A percentile compares a stretch with the other conserved stretches of the same genome.
phyloP scores from a whole-genome alignment of 1,284 basidiomycete genomes.

The Neonothopanus nambi region DNA sequence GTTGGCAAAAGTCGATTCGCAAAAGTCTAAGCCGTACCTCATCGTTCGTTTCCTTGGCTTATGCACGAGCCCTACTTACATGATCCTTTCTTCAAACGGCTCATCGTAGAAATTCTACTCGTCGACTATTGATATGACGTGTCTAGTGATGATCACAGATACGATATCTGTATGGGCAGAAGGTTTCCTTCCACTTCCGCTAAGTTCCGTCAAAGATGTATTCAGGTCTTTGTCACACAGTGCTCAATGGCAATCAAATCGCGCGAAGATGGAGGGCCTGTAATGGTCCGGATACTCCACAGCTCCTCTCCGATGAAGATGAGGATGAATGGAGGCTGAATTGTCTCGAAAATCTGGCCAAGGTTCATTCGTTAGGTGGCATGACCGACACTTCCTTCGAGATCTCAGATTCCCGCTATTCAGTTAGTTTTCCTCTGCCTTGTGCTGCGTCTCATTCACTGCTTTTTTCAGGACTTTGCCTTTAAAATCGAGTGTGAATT shows the following conservation, averaged over 20 bases:
- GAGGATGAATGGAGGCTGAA: slow-evolving; percentile 60
- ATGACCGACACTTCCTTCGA: slow-evolving; percentile 60
- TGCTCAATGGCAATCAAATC: slow-evolving; percentile 57
- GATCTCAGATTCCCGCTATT: slow-evolving; percentile 53
- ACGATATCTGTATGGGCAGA: slow-evolving; percentile 75
- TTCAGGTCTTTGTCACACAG: slow-evolving; percentile 40
- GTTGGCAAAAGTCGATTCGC: slow-evolving; percentile 61
- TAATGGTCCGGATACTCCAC: slow-evolving; percentile 39
- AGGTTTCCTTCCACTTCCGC: slow-evolving; percentile 41
- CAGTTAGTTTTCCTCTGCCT: slow-evolving; percentile 42
- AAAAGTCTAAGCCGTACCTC: slow-evolving; percentile 63
- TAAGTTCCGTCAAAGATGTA: not conserved
- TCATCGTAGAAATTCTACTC: slow-evolving; percentile 55
- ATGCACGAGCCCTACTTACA: not conserved
- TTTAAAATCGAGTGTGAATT: slow-evolving; percentile 55
- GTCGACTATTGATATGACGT: slow-evolving; percentile 54
- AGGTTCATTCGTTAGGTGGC: slow-evolving; percentile 58
- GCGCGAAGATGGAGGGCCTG: slow-evolving; percentile 66
- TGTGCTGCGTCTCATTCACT: slow-evolving; percentile 1
- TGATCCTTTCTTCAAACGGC: not conserved
- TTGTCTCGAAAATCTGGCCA: slow-evolving; percentile 51
- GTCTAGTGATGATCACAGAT: slow-evolving; percentile 67
- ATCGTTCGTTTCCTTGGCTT: slow-evolving; percentile 50
- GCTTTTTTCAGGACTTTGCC: slow-evolving; percentile 57
- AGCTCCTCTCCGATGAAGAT: slow-evolving; percentile 33